Percentiles rank a stretch among this genome's conserved stretches.
Evolutionary conservation across 345 rosid genomes (phyloP).

Genomic region (Adansonia digitata): DNA sequence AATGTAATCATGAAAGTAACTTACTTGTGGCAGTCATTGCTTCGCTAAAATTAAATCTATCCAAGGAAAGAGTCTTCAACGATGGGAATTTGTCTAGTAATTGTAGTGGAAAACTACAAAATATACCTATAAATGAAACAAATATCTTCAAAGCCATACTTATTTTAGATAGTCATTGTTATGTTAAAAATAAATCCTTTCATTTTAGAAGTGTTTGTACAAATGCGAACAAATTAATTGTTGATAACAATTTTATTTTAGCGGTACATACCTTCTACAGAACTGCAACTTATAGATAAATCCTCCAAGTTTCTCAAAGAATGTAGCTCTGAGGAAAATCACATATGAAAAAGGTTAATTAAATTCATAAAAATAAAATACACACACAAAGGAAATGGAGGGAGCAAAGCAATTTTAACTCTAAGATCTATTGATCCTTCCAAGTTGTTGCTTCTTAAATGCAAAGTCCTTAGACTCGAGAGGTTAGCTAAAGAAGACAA

Average conservation of each 20-base stretch:
- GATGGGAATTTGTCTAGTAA: neutral
- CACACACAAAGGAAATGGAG: neutral
- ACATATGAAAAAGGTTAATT: neutral
- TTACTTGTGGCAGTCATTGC: neutral
- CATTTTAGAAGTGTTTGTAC: neutral
- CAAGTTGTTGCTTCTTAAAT: neutral
- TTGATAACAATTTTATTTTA: neutral
- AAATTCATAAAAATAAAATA: neutral
- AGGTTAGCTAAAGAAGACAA: conserved; percentile 4
- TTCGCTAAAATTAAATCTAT: neutral
- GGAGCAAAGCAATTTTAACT: neutral
- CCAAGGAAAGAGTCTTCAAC: neutral
- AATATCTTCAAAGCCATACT: no score
- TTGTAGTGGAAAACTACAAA: neutral
- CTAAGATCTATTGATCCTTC: neutral
- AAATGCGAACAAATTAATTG: neutral
- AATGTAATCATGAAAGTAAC: neutral
- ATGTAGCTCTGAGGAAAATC: neutral
- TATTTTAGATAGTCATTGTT: no score
- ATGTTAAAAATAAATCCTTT: neutral
- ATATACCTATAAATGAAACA: neutral
- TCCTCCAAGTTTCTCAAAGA: neutral
- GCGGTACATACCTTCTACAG: neutral
- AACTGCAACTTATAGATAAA: accelerated
- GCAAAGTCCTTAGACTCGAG: neutral